phyloP scores from a whole-genome alignment of 1,284 basidiomycete genomes.

The Coniferiporia weirii region DNA sequence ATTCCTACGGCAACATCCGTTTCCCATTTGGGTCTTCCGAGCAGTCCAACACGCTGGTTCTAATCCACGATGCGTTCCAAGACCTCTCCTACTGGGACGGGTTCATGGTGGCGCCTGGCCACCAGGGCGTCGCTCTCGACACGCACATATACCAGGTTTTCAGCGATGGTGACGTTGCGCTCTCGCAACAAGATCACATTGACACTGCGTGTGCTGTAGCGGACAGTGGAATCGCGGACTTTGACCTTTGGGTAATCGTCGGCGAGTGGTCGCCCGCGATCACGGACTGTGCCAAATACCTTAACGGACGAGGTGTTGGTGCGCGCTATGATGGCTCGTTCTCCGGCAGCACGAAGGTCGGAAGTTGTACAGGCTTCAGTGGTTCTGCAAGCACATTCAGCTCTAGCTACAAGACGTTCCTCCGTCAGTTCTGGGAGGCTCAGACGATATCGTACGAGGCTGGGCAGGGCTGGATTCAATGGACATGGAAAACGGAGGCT shows the following conservation, averaged over 20 bases:
- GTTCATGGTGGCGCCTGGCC: constrained; percentile 54
- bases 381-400: constrained; percentile 73
- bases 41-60: constrained; percentile 57
- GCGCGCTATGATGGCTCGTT: constrained; percentile 77
- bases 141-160: constrained; percentile 84
- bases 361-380: constrained; percentile 69
- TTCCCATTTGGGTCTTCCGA: constrained; percentile 55
- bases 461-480: constrained; percentile 68
- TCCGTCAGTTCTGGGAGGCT: constrained; percentile 82
- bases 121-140: constrained; percentile 74
- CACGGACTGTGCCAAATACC: constrained; percentile 80
- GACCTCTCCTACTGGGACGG: constrained; percentile 68
- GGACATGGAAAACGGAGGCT: constrained; percentile 50
- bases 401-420: constrained; percentile 75
- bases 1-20: constrained; percentile 70
- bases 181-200: constrained; percentile 59
- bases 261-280: constrained; percentile 83
- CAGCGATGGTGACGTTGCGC: constrained; percentile 49
- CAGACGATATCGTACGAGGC: constrained; percentile 67
- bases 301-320: constrained; percentile 68
- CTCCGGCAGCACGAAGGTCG: constrained; percentile 60
- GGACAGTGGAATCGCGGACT: constrained; percentile 39
- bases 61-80: constrained; percentile 87
- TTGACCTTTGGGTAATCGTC: constrained; percentile 70
- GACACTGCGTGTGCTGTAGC: constrained; percentile 52